Base-by-base conservation (phyloP, 441 rosid genomes). In the Populus hybrid region DNA sequence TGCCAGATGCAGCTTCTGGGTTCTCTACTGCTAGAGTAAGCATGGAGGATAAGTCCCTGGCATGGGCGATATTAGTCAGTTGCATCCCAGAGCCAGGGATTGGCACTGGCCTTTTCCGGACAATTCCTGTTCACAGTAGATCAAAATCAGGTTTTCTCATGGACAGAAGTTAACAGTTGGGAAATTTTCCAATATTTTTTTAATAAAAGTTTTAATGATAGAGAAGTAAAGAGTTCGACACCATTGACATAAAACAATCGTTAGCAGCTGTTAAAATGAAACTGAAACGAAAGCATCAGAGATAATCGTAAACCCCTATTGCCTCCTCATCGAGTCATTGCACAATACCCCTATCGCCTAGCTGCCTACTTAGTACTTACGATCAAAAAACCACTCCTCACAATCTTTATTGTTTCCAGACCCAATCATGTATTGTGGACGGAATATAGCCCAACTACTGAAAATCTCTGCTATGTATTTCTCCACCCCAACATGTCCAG, bases 371-470 rank as follows among this genome's bases (percentile, higher is more conserved):
- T 53, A 1, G 4, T 23, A 82, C 95, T 83, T 88, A 93, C 98
- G 81, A 74, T 95, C 97, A 29, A 95, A 93, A 88, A 95, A 95
- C 99, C 99, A 95, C 84, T 95, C 99, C 78, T 95, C 99, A 36
- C 97, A 93, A 73, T 95, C 99, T 85, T 95, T 95, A 87, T 91
- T 95, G 90, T 93, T 93, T 64, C 99, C 98, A 1, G 99, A 95
- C 74, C 98, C 98, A 59, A 90, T 92, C 94, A 95, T 93, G 87
- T 95, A 93, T 69, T 92, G 99, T 9, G 98, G 99, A 21, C 99
- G 90, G 86, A 93, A 95, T 4, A 74, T 14, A 16, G 92, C 83
- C 98, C 99, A 93, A 69, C 84, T 42, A n/a, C n/a, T n/a, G n/a
- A n/a, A n/a, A n/a, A n/a, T n/a, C n/a, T n/a, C n/a, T n/a, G n/a